Evolutionary conservation across 371 early-diverging fungal genomes (phyloP).

Genomic region (Sporodiniella umbellata): DNA sequence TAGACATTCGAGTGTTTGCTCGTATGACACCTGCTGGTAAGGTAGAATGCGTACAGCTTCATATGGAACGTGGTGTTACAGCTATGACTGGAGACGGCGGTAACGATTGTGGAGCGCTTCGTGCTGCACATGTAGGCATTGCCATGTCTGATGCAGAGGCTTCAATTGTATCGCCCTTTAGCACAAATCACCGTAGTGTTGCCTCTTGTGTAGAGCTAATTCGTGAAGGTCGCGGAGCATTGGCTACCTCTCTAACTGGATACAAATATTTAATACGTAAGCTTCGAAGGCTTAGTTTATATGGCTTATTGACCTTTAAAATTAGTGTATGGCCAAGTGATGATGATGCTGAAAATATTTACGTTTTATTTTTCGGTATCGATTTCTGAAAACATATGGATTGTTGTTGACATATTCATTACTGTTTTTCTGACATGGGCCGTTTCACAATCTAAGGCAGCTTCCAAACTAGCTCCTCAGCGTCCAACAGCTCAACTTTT

Average conservation of each 20-base stretch:
- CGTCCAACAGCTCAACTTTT: slow-evolving; percentile 73
- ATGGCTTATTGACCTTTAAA: neutral
- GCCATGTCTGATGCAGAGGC: slow-evolving; percentile 88
- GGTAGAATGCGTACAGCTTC: slow-evolving; percentile 66
- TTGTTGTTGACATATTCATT: slow-evolving; percentile 67
- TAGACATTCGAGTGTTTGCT: slow-evolving; percentile 68
- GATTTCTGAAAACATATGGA: slow-evolving; percentile 63
- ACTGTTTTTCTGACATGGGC: slow-evolving; percentile 64
- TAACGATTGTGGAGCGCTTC: slow-evolving; percentile 94
- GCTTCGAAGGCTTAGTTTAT: slow-evolving; percentile 30
- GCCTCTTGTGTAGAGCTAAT: slow-evolving; percentile 71
- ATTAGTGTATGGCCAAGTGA: slow-evolving; percentile 68
- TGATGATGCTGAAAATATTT: slow-evolving; percentile 64
- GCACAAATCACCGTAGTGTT: slow-evolving; percentile 61
- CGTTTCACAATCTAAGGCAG: slow-evolving; percentile 63
- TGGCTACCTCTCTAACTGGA: slow-evolving; percentile 74
- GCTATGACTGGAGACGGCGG: slow-evolving; percentile 97
- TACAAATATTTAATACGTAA: slow-evolving; percentile 66
- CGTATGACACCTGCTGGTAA: slow-evolving; percentile 79
- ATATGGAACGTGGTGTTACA: slow-evolving; percentile 72
- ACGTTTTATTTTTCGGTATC: slow-evolving; percentile 59
- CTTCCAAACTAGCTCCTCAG: slow-evolving; percentile 42
- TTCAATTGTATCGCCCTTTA: slow-evolving; percentile 87
- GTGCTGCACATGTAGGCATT: slow-evolving; percentile 88
- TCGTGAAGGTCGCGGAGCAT: slow-evolving; percentile 71